Base-by-base conservation (phyloP, 495 filamentous ascomycete species). In the Aspergillus ellipticus region DNA sequence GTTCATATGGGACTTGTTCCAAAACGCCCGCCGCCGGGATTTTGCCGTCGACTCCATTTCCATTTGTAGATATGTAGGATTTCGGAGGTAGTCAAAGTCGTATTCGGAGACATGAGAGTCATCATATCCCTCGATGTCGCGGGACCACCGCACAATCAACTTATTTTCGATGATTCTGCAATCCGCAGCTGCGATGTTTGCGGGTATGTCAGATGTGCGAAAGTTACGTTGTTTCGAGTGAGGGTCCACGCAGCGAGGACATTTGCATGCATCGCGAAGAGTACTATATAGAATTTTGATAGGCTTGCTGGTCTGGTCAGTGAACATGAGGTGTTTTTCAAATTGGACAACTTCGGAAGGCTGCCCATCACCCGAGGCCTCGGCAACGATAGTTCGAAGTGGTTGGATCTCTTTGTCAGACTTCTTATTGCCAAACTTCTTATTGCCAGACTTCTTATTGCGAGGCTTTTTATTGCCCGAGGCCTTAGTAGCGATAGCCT, bases 181-280 rank as follows among this genome's bases (percentile, higher is more conserved):
- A 7, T 59, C 49, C 10, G 58, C 51, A 2, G 82, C 67, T 10
- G 54, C 28, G 46, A 90, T 82, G 13, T 74, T 22, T 2, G 58
- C 6, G 0, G 88, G 86, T 24, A 96, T 86, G 37, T 95, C 87
- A 42, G 75, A 74, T 0, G 87, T 88, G 21, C 86, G 78, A 70
- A 93, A 92, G 28, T 79, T 83, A 69, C 93, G 92, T 65, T 97
- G 93, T 52, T 84, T 87, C 0, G 90, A 92, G 51, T 87, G 81
- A 2, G 81, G 80, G 68, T 96, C 85, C 39, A 93, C 79, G 69
- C 93, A 96, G 3, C 20, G 58, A 3, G 77, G 65, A 61, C 93
- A 96, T 35, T 74, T 61, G 67, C 93, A 97, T 37, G 80, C 63
- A 65, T 97, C 92, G 28, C 92, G 87, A 16, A 96, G 80, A 15